Conservation (phyloP, 2,329 filamentous ascomycete species). For the Coleophoma cylindrospora region DNA sequence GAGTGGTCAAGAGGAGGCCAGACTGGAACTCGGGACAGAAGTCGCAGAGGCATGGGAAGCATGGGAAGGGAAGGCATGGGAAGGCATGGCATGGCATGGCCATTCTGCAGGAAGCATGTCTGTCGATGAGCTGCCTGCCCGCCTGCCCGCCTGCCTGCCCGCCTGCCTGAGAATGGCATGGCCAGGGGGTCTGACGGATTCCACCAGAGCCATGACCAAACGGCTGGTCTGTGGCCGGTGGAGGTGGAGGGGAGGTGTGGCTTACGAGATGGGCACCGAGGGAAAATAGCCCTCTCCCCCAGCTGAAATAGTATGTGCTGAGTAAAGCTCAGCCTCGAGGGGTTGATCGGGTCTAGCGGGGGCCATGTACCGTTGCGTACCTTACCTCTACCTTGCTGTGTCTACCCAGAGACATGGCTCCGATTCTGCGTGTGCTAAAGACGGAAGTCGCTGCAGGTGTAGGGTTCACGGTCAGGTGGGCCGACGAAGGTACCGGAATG, state of each 20-base stretch:
- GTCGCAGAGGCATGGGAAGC: neutral
- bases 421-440: neutral
- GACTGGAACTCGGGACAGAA: neutral
- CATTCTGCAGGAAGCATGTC: too few species aligned
- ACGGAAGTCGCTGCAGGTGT: neutral
- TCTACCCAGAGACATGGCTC: constrained; percentile 3
- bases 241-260: neutral
- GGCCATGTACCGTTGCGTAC: too few species aligned
- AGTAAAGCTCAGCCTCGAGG: constrained; percentile 23
- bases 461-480: neutral
- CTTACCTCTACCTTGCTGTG: neutral
- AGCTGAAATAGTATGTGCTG: constrained; percentile 22
- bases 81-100: too few species aligned
- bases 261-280: constrained; percentile 6
- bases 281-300: constrained; percentile 5
- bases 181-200: neutral
- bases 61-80: too few species aligned
- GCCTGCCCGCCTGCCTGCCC: neutral
- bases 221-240: constrained; percentile 14
- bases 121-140: neutral
- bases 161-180: neutral
- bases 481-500: neutral
- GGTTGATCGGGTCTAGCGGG: too few species aligned
- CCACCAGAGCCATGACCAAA: constrained; percentile 13
- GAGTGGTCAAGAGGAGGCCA: neutral